Conservation (phyloP, 208 protist species). For the Crithidia mellificae region DNA sequence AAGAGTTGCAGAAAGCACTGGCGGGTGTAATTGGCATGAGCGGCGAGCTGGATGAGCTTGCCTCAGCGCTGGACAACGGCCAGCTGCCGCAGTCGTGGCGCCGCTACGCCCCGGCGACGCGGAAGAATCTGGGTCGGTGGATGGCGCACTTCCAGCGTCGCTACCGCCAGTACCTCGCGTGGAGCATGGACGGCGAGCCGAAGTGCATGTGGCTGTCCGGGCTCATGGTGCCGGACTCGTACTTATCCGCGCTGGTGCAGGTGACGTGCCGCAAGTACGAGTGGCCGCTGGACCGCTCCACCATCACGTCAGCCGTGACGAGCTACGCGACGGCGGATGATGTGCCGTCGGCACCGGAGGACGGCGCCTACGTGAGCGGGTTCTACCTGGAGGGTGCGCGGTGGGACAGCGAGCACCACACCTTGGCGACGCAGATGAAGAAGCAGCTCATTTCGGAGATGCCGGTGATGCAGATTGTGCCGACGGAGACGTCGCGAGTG, state of each 20-base stretch:
- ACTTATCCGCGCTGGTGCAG: slow-evolving; percentile 98
- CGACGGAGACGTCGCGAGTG: slow-evolving; percentile 94
- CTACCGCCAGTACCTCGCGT: slow-evolving; percentile 94
- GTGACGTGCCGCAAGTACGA: slow-evolving; percentile 96
- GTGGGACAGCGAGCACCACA: slow-evolving; percentile 92
- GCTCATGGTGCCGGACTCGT: slow-evolving; percentile 98
- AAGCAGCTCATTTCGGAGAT: slow-evolving; percentile 97
- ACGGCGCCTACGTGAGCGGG: slow-evolving; percentile 97
- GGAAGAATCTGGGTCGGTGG: slow-evolving; percentile 96
- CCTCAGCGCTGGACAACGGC: slow-evolving; percentile 92
- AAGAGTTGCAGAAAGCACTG: slow-evolving; percentile 95
- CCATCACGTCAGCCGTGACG: slow-evolving; percentile 95
- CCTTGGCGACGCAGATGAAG: slow-evolving; percentile 90
- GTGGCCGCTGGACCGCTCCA: slow-evolving; percentile 98
- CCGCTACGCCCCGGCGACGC: slow-evolving; percentile 92
- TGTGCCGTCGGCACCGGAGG: slow-evolving; percentile 74
- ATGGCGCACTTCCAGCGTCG: slow-evolving; percentile 95
- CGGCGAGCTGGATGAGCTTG: slow-evolving; percentile 95
- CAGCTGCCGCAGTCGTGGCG: slow-evolving; percentile 94
- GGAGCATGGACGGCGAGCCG: slow-evolving; percentile 95
- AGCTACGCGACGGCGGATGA: slow-evolving; percentile 66
- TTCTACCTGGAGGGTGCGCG: slow-evolving; percentile 97
- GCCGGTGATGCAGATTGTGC: slow-evolving; percentile 98
- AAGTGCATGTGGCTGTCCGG: slow-evolving; percentile 98
- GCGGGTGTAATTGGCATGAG: slow-evolving; percentile 98